Conservation (phyloP, 148 eudicot genomes). For the Rhododendron ferrugineum region DNA sequence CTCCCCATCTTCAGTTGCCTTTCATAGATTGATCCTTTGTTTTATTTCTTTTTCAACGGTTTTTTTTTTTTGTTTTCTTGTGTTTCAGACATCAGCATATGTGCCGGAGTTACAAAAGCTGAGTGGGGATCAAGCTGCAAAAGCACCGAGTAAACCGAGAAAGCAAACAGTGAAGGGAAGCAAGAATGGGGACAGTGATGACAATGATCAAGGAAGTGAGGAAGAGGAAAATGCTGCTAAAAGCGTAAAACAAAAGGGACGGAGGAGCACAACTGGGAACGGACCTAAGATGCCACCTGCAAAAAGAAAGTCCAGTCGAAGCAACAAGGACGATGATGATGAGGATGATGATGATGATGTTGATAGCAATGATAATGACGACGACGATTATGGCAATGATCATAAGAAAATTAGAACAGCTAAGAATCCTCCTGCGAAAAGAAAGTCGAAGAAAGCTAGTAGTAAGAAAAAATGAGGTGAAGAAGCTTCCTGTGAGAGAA, state of each 20-base stretch:
- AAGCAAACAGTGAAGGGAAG: conserved; percentile 38
- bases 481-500: conserved; percentile 3
- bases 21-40: not conserved
- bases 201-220: conserved; percentile 23
- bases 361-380: conserved; percentile 9
- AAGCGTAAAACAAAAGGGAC: conserved; percentile 33
- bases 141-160: conserved; percentile 39
- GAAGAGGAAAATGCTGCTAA: conserved; percentile 27
- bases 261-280: conserved; percentile 20
- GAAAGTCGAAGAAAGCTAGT: conserved; percentile 27
- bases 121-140: conserved; percentile 53
- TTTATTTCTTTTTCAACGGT: not conserved
- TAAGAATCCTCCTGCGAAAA: conserved; percentile 32
- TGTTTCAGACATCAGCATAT: conserved; percentile 79
- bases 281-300: conserved; percentile 22
- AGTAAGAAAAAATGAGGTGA: conserved; percentile 15
- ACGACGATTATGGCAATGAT: conserved; percentile 9
- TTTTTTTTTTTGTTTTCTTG: not conserved
- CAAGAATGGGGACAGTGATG: conserved; percentile 26
- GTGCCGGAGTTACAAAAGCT: conserved; percentile 88
- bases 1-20: not conserved
- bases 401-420: conserved; percentile 29
- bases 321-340: conserved; percentile 13
- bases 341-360: conserved; percentile 22
- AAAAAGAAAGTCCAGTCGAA: conserved; percentile 21